These are phyloP conservation scores for Cordyceps cateniannulata DNA, from an alignment of 2,329 filamentous ascomycete genomes.

Conservation along the genomic window DNA sequence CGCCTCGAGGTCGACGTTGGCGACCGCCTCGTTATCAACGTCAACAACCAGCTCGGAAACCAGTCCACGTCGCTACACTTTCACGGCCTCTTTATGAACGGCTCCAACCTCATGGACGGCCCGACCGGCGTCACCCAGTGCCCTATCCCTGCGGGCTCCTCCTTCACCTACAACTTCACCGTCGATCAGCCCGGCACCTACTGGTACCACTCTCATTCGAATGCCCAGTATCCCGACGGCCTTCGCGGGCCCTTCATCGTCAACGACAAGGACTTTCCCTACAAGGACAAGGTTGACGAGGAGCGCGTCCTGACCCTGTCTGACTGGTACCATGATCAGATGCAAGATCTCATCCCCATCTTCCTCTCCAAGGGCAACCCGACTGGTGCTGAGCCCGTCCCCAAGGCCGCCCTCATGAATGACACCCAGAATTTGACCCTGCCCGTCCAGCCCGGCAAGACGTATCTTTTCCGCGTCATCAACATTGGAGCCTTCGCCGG, in stretches of 20 bases:
- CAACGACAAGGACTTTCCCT: conserved; percentile 56
- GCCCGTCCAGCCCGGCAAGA: conserved; percentile 57
- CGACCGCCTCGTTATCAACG: conserved; percentile 53
- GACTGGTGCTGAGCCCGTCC: conserved; percentile 58
- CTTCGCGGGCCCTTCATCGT: conserved; percentile 58
- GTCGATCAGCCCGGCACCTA: conserved; percentile 64
- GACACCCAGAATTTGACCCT: conserved; percentile 58
- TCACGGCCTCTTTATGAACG: conserved; percentile 65
- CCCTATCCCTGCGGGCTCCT: conserved; percentile 54
- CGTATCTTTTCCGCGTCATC: conserved; percentile 65
- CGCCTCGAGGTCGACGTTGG: conserved; percentile 55
- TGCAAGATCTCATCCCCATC: conserved; percentile 36
- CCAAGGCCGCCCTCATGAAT: conserved; percentile 63
- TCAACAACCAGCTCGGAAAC: conserved; percentile 54
- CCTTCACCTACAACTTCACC: conserved; percentile 64
- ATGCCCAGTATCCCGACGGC: conserved; percentile 65
- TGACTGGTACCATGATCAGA: conserved; percentile 64
- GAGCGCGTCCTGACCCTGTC: conserved; percentile 59
- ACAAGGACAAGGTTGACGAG: conserved; percentile 50
- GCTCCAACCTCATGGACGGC: conserved; percentile 65
- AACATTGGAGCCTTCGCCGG: conserved; percentile 68
- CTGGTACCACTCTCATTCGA: conserved; percentile 70
- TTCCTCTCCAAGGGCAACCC: conserved; percentile 51
- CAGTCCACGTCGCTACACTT: conserved; percentile 60
- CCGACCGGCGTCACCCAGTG: conserved; percentile 61